phyloP scores from a whole-genome alignment of 305 asterid genomes.

The Rubia peregrina region DNA sequence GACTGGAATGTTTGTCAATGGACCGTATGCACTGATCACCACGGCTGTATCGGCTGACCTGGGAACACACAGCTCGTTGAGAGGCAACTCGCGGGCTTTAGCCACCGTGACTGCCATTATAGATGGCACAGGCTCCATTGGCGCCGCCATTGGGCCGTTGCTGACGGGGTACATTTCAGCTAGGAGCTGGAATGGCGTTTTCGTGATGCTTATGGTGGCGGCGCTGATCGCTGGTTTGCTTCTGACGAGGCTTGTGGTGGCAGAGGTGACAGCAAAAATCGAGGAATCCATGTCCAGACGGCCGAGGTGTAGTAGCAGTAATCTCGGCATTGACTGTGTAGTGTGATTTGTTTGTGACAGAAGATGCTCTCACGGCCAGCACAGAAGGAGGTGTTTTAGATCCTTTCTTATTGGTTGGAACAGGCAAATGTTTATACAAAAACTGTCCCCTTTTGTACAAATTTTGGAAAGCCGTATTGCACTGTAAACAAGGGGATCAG shows the following conservation, averaged over 20 bases:
- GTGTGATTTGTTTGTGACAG: constrained; percentile 36
- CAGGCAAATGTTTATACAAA: constrained; percentile 4
- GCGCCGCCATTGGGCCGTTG: constrained; percentile 89
- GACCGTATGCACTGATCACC: constrained; percentile 94
- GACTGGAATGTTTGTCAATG: constrained; percentile 86
- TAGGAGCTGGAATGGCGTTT: constrained; percentile 81
- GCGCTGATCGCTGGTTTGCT: constrained; percentile 80
- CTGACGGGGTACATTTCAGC: constrained; percentile 85
- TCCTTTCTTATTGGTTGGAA: constrained; percentile 18
- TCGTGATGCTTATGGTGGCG: constrained; percentile 82
- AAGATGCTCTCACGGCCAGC: background rate
- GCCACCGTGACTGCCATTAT: constrained; percentile 95
- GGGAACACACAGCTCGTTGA: constrained; percentile 87
- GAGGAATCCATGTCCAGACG: constrained; percentile 27
- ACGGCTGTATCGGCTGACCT: constrained; percentile 96
- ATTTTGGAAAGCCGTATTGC: background rate
- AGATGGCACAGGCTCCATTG: constrained; percentile 92
- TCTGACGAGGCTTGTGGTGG: constrained; percentile 69
- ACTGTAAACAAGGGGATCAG: background rate
- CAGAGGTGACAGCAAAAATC: constrained; percentile 73
- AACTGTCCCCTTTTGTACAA: constrained; percentile 14
- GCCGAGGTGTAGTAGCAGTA: constrained; percentile 24
- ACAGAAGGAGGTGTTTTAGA: constrained; percentile 20
- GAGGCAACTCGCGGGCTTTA: constrained; percentile 68
- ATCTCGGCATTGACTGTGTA: constrained; percentile 19